A percentile compares a stretch with the other conserved stretches of the same genome.
These are phyloP conservation scores for Strobilomyces dryophilus DNA, from an alignment of 768 basidiomycete genomes.

Conservation along the genomic window DNA sequence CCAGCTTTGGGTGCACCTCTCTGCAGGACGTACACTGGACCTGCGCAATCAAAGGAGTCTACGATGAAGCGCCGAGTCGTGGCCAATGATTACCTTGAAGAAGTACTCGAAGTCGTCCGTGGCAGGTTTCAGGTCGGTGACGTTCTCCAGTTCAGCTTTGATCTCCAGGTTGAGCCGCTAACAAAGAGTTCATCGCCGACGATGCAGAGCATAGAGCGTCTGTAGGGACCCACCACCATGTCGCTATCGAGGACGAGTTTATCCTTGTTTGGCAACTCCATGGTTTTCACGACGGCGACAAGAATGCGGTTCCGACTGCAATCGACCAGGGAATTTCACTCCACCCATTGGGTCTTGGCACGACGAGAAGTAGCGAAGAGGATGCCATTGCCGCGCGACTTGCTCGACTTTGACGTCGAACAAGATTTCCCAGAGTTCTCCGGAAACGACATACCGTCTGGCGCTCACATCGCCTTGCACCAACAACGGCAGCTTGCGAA, in stretches of 20 bases:
- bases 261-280: slow-evolving; percentile 19
- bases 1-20: slow-evolving; percentile 67
- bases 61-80: background rate
- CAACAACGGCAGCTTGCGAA: slow-evolving; percentile 72
- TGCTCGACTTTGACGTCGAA: slow-evolving; percentile 33
- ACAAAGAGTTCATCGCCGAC: background rate
- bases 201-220: background rate
- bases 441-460: slow-evolving; percentile 60
- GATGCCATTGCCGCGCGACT: slow-evolving; percentile 38
- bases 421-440: slow-evolving; percentile 30
- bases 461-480: slow-evolving; percentile 68
- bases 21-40: slow-evolving; percentile 80
- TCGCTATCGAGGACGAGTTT: slow-evolving; percentile 14
- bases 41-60: slow-evolving; percentile 29
- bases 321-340: slow-evolving; percentile 24
- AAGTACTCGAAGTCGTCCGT: slow-evolving; percentile 71
- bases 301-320: slow-evolving; percentile 19
- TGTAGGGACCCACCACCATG: slow-evolving; percentile 49
- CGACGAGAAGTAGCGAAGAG: slow-evolving; percentile 18
- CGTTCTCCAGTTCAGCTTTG: slow-evolving; percentile 77
- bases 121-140: slow-evolving; percentile 66
- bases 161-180: slow-evolving; percentile 64
- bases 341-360: slow-evolving; percentile 16
- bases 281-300: background rate
- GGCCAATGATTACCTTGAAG: slow-evolving; percentile 55